phyloP scores from a whole-genome alignment of 2,329 filamentous ascomycete species.

The Dendrostoma leiphaemia region DNA sequence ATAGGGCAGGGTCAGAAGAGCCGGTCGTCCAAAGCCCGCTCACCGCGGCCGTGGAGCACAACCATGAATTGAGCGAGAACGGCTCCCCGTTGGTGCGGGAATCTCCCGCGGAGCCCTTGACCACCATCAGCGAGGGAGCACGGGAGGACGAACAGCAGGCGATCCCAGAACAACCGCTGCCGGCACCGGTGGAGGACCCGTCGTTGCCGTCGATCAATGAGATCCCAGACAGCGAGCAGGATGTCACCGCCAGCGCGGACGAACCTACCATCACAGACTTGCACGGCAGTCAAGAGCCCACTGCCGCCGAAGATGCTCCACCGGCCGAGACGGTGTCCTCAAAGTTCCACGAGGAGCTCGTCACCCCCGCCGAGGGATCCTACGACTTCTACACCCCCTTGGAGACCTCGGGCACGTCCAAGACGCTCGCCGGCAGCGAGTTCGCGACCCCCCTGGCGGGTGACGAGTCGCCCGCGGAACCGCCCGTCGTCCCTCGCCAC shows the following conservation, averaged over 20 bases:
- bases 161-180: background rate
- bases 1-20: background rate
- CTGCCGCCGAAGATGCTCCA: too few relatives aligned
- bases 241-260: background rate
- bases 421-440: too few relatives aligned
- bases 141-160: background rate
- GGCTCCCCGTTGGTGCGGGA: background rate
- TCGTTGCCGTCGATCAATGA: background rate
- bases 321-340: too few relatives aligned
- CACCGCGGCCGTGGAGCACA: background rate
- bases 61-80: background rate
- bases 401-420: too few relatives aligned
- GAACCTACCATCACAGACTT: background rate
- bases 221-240: background rate
- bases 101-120: background rate
- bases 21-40: background rate
- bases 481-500: background rate
- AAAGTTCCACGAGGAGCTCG: too few relatives aligned
- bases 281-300: too few relatives aligned
- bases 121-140: conserved; percentile 1
- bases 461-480: background rate
- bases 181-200: background rate
- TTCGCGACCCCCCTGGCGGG: background rate
- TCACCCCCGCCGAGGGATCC: too few relatives aligned
- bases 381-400: too few relatives aligned